Conservation (phyloP, 257 asterid species). For the Buddleja alternifolia region DNA sequence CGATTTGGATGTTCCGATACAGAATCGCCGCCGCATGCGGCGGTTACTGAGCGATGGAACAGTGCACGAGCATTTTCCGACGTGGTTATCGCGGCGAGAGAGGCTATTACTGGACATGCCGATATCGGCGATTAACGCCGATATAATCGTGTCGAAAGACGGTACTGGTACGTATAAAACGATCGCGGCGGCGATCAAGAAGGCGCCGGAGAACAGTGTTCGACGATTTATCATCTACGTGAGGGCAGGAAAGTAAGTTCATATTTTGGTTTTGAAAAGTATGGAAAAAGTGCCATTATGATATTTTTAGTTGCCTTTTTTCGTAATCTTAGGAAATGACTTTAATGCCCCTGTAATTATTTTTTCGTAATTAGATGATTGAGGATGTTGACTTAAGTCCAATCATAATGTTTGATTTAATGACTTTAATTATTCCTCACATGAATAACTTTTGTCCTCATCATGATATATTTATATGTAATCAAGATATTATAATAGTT, state of each 20-base stretch:
- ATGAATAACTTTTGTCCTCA: background rate
- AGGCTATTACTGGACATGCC: conserved; percentile 59
- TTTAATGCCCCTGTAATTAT: conserved; percentile 21
- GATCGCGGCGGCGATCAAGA: conserved; percentile 81
- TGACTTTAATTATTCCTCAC: background rate
- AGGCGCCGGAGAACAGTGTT: conserved; percentile 76
- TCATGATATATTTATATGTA: too few relatives aligned
- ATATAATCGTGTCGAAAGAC: conserved; percentile 63
- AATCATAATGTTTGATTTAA: conserved; percentile 13
- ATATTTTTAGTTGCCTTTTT: conserved; percentile 20
- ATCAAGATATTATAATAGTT: background rate
- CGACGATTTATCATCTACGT: conserved; percentile 82
- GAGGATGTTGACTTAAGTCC: conserved; percentile 28
- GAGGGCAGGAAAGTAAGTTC: conserved; percentile 93
- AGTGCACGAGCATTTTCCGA: conserved; percentile 54
- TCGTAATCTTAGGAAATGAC: conserved; percentile 28
- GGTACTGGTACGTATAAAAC: conserved; percentile 82
- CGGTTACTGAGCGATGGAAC: conserved; percentile 37
- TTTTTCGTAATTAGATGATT: conserved; percentile 30
- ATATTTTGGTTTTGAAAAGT: conserved; percentile 20
- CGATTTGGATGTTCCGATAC: conserved; percentile 69
- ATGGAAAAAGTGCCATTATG: conserved; percentile 16
- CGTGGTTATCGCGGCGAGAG: conserved; percentile 71
- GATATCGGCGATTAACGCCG: conserved; percentile 60
- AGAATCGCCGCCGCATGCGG: conserved; percentile 75